Evolutionary conservation across 2,329 filamentous ascomycete species (phyloP), one percentile per base, ranked within the genome.

Genomic region (Botrytis paeoniae): DNA sequence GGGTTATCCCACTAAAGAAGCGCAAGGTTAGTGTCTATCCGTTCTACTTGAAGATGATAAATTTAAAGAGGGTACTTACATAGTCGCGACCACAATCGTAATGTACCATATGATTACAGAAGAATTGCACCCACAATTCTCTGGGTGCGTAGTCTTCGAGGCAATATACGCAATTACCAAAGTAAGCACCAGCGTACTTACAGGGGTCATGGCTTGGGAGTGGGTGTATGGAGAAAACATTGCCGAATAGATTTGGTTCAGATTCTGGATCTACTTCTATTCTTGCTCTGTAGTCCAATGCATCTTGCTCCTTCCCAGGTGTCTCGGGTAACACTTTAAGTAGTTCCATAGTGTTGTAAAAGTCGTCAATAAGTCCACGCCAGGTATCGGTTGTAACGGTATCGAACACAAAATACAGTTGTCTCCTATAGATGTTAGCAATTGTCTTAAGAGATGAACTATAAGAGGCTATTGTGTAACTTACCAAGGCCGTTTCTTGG

Each of bases 21-120:
- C 14, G 18, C n/a, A n/a, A 32, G 39, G 35, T 69, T 57, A 69
- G n/a, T 32, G n/a, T 69, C 22, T 25, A 6, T 20, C 18, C 6
- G 20, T 57, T 57, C 20, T 41, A 4, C 37, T 32, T 35, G 10
- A 5, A 41, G 16, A 25, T 18, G 37, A 22, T 14, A 6, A 25
- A 32, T 7, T 57, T 18, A 3, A 14, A 22, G 29, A 32, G 9
- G 22, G n/a, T 25, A 59, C 65, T 69, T 41, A 69, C 65, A 22
- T 51, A 14, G 7, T 35, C 29, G 7, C 71, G 71, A 37, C 72
- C 71, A 57, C 75, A 77, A 8, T 48, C 16, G 60, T 72, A 73
- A 48, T 77, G 75, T 18, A 73, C 72, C n/a, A 71, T 25, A n/a
- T 77, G 75, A 20, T 72, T 39, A 41, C 76, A 77, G 57, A 76